Conservation (phyloP, 2,329 filamentous ascomycete genomes). For the Aureobasidium zeae region DNA sequence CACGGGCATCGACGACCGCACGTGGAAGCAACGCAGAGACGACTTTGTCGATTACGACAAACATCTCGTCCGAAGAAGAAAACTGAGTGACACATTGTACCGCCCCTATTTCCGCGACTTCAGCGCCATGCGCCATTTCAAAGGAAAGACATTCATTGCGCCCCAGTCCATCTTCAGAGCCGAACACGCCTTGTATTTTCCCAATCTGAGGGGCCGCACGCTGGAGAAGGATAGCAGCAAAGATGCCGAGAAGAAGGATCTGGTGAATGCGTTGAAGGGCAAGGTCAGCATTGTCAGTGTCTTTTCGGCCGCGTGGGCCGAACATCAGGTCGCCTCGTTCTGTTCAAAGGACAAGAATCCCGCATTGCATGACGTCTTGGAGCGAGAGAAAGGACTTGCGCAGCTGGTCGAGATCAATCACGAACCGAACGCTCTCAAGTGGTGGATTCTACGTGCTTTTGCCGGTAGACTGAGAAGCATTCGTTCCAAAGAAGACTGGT, state of each 20-base stretch:
- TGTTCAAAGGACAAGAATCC: conserved; percentile 57
- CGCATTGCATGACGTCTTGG: conserved; percentile 55
- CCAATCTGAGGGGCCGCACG: conserved; percentile 77
- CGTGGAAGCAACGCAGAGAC: conserved; percentile 57
- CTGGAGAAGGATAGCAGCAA: conserved; percentile 65
- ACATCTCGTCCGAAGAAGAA: conserved; percentile 64
- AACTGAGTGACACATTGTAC: conserved; percentile 66
- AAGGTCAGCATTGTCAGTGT: conserved; percentile 70
- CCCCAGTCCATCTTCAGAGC: conserved; percentile 75
- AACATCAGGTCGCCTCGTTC: conserved; percentile 69
- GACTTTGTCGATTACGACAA: conserved; percentile 82
- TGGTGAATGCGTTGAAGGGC: conserved; percentile 63
- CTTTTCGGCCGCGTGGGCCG: conserved; percentile 78
- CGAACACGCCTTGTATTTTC: conserved; percentile 81
- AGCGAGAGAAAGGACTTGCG: conserved; percentile 38
- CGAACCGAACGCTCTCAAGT: conserved; percentile 66
- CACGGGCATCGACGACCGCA: conserved; percentile 61
- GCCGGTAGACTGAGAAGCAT: conserved; percentile 41
- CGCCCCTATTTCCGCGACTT: conserved; percentile 96
- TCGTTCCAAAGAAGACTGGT: conserved; percentile 43
- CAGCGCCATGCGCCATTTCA: conserved; percentile 69
- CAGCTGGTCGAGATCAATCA: conserved; percentile 83
- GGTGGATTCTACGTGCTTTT: conserved; percentile 48
- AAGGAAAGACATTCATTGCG: conserved; percentile 86
- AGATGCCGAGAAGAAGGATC: conserved; percentile 51